Evolutionary conservation across 306 rosid species (phyloP).

Genomic region (Biancaea sappan): DNA sequence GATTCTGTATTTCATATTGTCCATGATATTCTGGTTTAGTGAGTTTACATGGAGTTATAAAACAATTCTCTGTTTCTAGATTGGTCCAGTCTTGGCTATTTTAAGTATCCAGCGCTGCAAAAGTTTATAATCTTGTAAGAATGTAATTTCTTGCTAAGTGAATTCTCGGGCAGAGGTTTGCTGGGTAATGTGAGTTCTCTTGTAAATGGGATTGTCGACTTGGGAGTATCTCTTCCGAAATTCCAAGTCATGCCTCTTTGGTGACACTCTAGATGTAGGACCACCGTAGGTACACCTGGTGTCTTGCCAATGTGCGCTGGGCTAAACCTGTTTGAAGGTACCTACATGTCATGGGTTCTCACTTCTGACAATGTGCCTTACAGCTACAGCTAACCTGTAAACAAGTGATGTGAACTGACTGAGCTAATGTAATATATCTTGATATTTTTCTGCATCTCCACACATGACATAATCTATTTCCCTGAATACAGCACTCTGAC

Average conservation of each 20-base stretch:
- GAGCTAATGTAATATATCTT: slow-evolving; percentile 9
- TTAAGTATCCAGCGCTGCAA: not conserved
- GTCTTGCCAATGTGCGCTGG: slow-evolving; percentile 23
- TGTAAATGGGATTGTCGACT: slow-evolving; percentile 25
- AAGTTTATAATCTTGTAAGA: not conserved
- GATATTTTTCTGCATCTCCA: slow-evolving; percentile 13
- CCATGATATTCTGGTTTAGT: too few relatives aligned
- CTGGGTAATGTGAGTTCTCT: slow-evolving; percentile 31
- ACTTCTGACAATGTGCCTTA: slow-evolving; percentile 10
- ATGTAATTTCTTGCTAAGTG: slow-evolving; percentile 3
- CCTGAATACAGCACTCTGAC: not conserved
- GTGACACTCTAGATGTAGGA: slow-evolving; percentile 9
- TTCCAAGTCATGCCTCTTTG: slow-evolving; percentile 32
- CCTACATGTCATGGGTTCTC: slow-evolving; percentile 11
- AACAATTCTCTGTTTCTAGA: not conserved
- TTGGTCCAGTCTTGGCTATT: slow-evolving; percentile 4
- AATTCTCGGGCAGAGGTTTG: slow-evolving; percentile 26
- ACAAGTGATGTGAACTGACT: slow-evolving; percentile 4
- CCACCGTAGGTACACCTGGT: not conserved
- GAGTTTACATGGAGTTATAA: too few relatives aligned
- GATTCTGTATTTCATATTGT: too few relatives aligned
- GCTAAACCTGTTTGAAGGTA: slow-evolving; percentile 13
- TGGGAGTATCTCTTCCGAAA: slow-evolving; percentile 15
- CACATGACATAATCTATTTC: slow-evolving; percentile 8
- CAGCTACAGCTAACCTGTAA: slow-evolving; percentile 16